Base-by-base conservation (phyloP, 441 rosid genomes). In the Euphorbia celastroides region DNA sequence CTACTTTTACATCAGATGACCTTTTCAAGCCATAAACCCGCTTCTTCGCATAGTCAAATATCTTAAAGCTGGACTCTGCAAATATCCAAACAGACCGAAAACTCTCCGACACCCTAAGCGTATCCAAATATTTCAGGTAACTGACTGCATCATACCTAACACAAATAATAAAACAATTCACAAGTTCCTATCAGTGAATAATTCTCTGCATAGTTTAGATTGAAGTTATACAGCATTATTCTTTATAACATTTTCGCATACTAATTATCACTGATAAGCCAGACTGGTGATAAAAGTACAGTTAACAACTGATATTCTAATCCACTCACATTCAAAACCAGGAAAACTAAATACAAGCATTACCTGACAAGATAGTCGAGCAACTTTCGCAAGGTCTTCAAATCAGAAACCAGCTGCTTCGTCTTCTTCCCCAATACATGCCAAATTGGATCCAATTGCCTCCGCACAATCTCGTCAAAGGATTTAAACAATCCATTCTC, bases 361-460 rank as follows among this genome's bases (percentile, higher is more conserved):
- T 86, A 93, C 98, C 99, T 86, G 64, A 94, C 97, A 72, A 94
- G 97, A 86, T 92, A 94, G 54, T 94, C 99, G 75, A 89, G 83
- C 84, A 94, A 72, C 79, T 92, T 92, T 77, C 99, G 80, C 77
- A 94, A 72, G 62, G 98, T 94, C 88, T 89, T 94, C 88, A 94
- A 83, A 83, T 94, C 99, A 0, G 98, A 89, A 74, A 94, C 99
- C 27, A 94, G 92, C 80, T 92, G 98, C 71, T 89, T 94, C 2
- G 97, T 94, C 74, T 88, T 92, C 81, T 88, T 94, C 70, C 99
- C 98, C 57, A 94, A 73, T 4, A 86, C 84, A 74, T 94, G 99
- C 99, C 99, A 94, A 73, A 94, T 94, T 28, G 98, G 99, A 65
- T 94, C 97, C 80, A 94, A 80, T 63, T 94, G 99, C 72, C 92